Evolutionary conservation across 176 grass and related monocot species (phyloP), one percentile per base, ranked within the genome.

Genomic region (Carex parvula): DNA sequence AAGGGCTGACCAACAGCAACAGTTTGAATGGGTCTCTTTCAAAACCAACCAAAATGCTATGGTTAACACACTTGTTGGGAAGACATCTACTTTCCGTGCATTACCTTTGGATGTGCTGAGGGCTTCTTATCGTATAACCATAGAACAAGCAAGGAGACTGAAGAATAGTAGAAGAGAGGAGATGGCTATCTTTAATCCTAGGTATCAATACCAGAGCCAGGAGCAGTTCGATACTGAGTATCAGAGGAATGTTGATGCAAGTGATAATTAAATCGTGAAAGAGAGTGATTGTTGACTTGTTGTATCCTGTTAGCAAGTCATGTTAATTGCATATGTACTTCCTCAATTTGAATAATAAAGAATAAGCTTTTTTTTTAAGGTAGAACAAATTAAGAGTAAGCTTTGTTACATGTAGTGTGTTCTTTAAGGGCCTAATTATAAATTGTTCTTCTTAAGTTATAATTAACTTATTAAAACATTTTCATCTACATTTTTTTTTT

Each of bases 11-110:
- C 20, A 5, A 15, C 79, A 86, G 8, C 66, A 70, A 6, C 26
- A 69, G 3, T 89, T 85, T 22, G 48, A 86, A 5, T 86, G 33
- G 18, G 52, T 84, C 11, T 50, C 79, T 15, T 79, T 89, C 84
- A 89, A 89, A 32, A 89, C 88, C 20, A 86, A 79, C 61, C 17
- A 65, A 0, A 60, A 79, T 29, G 29, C 88, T 21, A 84, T 57
- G 35, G 79, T 70, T 6, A 86, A 57, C 70, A 11, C 18, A 1
- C 42, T 86, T 24, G 18, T 59, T 0, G 88, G 84, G 8, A 86
- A 89, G 66, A 37, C 24, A 12, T 89, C 88, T 8, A 54, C 80
- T 13, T 3, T 86, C 8, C 79, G 60, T 41, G 57, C 63, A 0
- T 1, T 89, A 35, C 88, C 84, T 0, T 18, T 79, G 7, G 84